Evolutionary conservation across 2,329 filamentous ascomycete species (phyloP).

Genomic region (Rhinocladiella mackenziei): DNA sequence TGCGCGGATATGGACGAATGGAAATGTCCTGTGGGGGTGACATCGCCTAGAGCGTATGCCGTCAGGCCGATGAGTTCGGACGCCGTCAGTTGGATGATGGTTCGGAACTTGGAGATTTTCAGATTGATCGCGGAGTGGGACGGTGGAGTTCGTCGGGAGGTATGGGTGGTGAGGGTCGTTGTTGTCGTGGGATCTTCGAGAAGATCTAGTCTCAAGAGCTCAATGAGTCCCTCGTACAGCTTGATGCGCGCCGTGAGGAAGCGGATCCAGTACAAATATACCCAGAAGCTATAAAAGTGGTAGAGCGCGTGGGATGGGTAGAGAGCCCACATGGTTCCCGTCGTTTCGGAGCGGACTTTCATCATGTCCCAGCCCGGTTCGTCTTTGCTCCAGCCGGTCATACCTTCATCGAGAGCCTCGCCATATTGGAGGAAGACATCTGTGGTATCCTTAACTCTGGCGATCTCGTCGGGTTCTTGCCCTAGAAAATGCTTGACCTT

Average conservation of each 20-base stretch:
- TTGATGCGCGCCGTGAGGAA: slow-evolving; percentile 29
- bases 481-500: slow-evolving; percentile 18
- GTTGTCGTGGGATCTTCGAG: background rate
- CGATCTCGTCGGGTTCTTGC: background rate
- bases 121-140: background rate
- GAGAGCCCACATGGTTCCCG: slow-evolving; percentile 26
- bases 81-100: slow-evolving; percentile 19
- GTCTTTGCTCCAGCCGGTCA: slow-evolving; percentile 25
- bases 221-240: slow-evolving; percentile 28
- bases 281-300: slow-evolving; percentile 28
- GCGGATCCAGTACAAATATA: slow-evolving; percentile 27
- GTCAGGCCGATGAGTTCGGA: slow-evolving; percentile 26
- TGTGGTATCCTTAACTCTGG: background rate
- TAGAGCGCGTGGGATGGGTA: slow-evolving; percentile 26
- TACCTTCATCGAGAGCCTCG: slow-evolving; percentile 20
- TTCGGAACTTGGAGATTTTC: slow-evolving; percentile 18
- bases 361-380: slow-evolving; percentile 28
- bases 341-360: slow-evolving; percentile 14
- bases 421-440: slow-evolving; percentile 18
- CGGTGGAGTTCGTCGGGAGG: too few relatives aligned
- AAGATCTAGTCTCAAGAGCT: slow-evolving; percentile 16
- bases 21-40: slow-evolving; percentile 21
- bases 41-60: slow-evolving; percentile 28
- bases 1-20: slow-evolving; percentile 19
- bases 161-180: too few relatives aligned